A percentile compares a stretch with the other conserved stretches of the same genome.
Conservation (phyloP, 2,329 filamentous ascomycete species). For the Phialophora tarda region DNA sequence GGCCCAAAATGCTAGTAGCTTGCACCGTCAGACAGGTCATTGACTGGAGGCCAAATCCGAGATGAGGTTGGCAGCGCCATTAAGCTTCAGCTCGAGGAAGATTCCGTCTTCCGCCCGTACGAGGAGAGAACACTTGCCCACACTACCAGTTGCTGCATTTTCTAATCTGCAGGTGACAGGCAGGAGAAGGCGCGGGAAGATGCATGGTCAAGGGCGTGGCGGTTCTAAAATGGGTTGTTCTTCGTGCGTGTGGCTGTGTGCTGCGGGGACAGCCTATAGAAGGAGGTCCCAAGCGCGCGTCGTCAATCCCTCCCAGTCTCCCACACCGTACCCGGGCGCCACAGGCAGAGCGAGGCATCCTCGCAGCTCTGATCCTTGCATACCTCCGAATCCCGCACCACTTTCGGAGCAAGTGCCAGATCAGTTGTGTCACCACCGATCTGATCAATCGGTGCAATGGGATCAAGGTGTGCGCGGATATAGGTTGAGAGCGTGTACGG, state of each 20-base stretch:
- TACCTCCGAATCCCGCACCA: neutral
- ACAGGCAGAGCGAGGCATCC: neutral
- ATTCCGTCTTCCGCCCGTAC: conserved; percentile 24
- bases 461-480: neutral
- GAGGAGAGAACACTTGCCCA: neutral
- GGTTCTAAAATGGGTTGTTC: conserved; percentile 6
- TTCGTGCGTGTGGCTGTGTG: neutral
- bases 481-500: neutral
- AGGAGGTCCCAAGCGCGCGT: neutral
- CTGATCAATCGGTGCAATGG: neutral
- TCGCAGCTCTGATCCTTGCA: neutral
- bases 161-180: neutral
- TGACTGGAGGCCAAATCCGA: conserved; percentile 23
- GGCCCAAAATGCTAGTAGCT: neutral
- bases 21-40: neutral
- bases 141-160: conserved; percentile 3
- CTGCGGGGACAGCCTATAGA: neutral
- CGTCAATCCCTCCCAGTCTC: neutral
- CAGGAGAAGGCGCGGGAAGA: neutral
- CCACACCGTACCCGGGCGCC: conserved; percentile 3
- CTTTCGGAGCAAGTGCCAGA: neutral
- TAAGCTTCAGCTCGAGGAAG: conserved; percentile 24
- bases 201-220: neutral
- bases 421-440: conserved; percentile 6
- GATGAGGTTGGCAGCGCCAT: conserved; percentile 25